Evolutionary conservation across 1,284 basidiomycete species (phyloP), one percentile per base, ranked within the genome.

Genomic region (Austroboletus niveus): DNA sequence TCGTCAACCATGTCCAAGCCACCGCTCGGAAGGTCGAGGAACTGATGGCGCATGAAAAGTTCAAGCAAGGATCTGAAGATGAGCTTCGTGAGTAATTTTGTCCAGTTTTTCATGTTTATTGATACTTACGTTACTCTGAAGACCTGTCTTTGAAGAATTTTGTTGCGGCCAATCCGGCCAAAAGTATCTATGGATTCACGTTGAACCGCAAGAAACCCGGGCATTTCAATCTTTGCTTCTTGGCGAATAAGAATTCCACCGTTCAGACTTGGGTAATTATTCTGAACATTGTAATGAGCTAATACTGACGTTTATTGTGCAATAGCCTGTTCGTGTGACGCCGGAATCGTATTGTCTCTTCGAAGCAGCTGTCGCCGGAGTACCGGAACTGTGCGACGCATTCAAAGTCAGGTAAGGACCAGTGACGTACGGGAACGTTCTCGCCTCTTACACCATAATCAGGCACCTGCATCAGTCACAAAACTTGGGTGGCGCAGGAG

Each of bases 1-100:
- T 99, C 62, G 94, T 98, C 70, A 95, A 94, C 65, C 95, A 99
- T 69, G 87, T 99, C 49, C 90, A 94, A 75, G 91, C 95, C 9
- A 97, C 95, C 78, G 88, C 91, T 44, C 84, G 92, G 52, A 91
- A 93, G 65, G 91, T 98, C 5, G 95, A 98, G 68, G 94, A 98
- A 69, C 76, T 99, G 57, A 94, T 94, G 84, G 82, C 87, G 44
- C 92, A 96, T 68, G 97, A 99, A 66, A 98, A 98, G 72, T 99
- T 91, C 80, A 94, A 95, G 70, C 85, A 84, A 43, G 87, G 87
- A 22, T 80, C 88, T 27, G 91, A 94, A 69, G 86, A 93, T 56
- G 91, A 97, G 62, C 81, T 99, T 50, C 89, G 92, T 95, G 60
- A 71, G 93, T 80, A 24, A 11, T 38, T 30, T n/a, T 36, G 11